These are phyloP conservation scores for Emericellopsis cladophorae DNA, from an alignment of 2,329 filamentous ascomycete species.

Conservation along the genomic window DNA sequence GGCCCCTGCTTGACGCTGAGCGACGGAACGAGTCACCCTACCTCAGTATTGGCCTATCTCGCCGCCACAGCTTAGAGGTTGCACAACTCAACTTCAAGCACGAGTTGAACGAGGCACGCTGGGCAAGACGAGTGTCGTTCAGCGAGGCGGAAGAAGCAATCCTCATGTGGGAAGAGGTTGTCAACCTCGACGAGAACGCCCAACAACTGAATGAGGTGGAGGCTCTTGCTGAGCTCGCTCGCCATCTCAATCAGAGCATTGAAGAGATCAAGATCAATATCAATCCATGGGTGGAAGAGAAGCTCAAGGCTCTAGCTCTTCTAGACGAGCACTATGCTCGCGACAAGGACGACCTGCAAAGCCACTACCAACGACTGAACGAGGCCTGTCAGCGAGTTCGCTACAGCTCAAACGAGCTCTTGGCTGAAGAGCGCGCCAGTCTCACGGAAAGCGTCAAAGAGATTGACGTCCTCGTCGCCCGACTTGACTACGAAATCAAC, in stretches of 20 bases:
- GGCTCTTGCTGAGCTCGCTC: slow-evolving; percentile 38
- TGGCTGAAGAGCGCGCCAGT: slow-evolving; percentile 55
- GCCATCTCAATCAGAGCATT: slow-evolving; percentile 39
- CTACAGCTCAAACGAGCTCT: slow-evolving; percentile 52
- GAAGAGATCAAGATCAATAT: slow-evolving; percentile 36
- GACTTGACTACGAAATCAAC: slow-evolving; percentile 85
- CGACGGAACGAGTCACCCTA: slow-evolving; percentile 28
- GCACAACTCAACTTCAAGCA: slow-evolving; percentile 15
- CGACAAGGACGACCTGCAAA: slow-evolving; percentile 53
- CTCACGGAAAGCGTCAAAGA: slow-evolving; percentile 64
- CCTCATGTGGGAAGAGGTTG: slow-evolving; percentile 49
- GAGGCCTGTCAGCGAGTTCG: slow-evolving; percentile 58
- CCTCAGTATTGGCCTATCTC: slow-evolving; percentile 33
- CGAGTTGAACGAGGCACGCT: slow-evolving; percentile 42
- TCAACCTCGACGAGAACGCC: slow-evolving; percentile 21
- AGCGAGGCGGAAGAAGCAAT: slow-evolving; percentile 65
- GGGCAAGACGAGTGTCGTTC: slow-evolving; percentile 64
- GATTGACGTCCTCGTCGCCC: slow-evolving; percentile 68
- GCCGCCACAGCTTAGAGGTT: slow-evolving; percentile 45
- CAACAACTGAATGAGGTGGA: slow-evolving; percentile 13
- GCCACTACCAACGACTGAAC: slow-evolving; percentile 56
- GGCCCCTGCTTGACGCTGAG: slow-evolving; percentile 35
- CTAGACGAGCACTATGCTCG: slow-evolving; percentile 50
- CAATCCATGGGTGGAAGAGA: slow-evolving; percentile 47
- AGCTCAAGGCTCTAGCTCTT: slow-evolving; percentile 40